A percentile compares a stretch with the other conserved stretches of the same genome.
These are phyloP conservation scores for Pyrus betulifolia DNA, from an alignment of 306 rosid species.

Conservation along the genomic window DNA sequence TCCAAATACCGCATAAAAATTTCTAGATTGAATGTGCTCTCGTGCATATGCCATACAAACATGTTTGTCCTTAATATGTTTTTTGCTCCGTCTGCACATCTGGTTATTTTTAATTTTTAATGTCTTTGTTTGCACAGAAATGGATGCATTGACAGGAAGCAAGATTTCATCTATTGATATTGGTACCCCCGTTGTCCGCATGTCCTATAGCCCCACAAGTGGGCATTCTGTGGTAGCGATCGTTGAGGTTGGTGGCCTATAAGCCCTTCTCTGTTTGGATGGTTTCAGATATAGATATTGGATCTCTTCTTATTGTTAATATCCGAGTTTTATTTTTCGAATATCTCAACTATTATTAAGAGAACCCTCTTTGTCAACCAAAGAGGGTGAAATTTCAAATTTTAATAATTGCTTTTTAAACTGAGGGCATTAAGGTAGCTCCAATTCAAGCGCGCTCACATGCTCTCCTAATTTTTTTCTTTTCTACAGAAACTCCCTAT, in stretches of 20 bases:
- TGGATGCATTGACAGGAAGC: slow-evolving; percentile 92
- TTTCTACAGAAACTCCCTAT: too few relatives aligned
- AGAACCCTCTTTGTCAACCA: too few relatives aligned
- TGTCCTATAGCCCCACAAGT: slow-evolving; percentile 85
- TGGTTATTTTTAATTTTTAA: not conserved
- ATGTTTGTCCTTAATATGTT: not conserved
- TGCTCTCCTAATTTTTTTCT: too few relatives aligned
- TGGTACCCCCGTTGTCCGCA: slow-evolving; percentile 87
- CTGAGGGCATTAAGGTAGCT: too few relatives aligned
- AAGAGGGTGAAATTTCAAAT: too few relatives aligned
- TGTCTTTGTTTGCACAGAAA: slow-evolving; percentile 43
- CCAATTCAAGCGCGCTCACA: too few relatives aligned
- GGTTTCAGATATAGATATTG: slow-evolving; percentile 2
- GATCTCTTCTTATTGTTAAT: not conserved
- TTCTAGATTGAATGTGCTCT: not conserved
- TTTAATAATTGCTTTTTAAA: too few relatives aligned
- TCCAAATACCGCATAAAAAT: not conserved
- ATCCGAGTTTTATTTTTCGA: not conserved
- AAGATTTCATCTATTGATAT: slow-evolving; percentile 81
- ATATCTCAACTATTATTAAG: too few relatives aligned
- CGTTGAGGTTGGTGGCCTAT: slow-evolving; percentile 54
- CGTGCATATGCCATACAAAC: not conserved
- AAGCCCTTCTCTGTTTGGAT: slow-evolving; percentile 11
- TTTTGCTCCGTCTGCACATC: not conserved
- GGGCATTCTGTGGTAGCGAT: slow-evolving; percentile 85